phyloP scores from a whole-genome alignment of 768 basidiomycete genomes.

The Boletus vermiculosoides region DNA sequence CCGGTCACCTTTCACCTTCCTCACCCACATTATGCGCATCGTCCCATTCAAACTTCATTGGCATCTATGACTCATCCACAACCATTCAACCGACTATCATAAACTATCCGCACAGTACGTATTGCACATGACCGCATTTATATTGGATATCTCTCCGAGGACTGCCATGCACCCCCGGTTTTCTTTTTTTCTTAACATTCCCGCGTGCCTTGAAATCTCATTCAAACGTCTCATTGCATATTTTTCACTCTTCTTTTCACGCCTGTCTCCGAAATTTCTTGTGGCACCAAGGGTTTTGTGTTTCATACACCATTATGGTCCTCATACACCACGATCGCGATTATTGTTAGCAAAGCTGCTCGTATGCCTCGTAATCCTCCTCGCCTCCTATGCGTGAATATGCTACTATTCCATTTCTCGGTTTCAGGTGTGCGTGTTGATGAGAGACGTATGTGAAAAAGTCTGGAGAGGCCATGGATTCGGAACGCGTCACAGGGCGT shows the following conservation, averaged over 20 bases:
- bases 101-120: conserved; percentile 28
- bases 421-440: not conserved
- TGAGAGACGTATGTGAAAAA: not conserved
- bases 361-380: conserved; percentile 16
- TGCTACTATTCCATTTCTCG: conserved; percentile 6
- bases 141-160: conserved; percentile 23
- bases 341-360: conserved; percentile 24
- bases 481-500: not conserved
- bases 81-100: conserved; percentile 18
- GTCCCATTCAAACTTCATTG: conserved; percentile 4
- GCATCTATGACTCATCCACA: conserved; percentile 30
- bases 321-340: conserved; percentile 18
- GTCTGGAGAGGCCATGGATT: not conserved
- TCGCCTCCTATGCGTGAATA: conserved; percentile 18
- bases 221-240: conserved; percentile 1
- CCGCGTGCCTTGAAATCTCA: not conserved
- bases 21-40: conserved; percentile 8
- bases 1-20: conserved; percentile 14
- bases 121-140: conserved; percentile 33
- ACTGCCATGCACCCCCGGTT: not conserved
- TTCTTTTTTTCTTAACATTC: not conserved
- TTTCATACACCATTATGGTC: conserved; percentile 10
- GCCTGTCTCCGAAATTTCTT: conserved; percentile 6
- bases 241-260: not conserved
- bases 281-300: conserved; percentile 15